Base-by-base conservation (phyloP, 768 basidiomycete genomes). In the Glaciozyma antarctica region DNA sequence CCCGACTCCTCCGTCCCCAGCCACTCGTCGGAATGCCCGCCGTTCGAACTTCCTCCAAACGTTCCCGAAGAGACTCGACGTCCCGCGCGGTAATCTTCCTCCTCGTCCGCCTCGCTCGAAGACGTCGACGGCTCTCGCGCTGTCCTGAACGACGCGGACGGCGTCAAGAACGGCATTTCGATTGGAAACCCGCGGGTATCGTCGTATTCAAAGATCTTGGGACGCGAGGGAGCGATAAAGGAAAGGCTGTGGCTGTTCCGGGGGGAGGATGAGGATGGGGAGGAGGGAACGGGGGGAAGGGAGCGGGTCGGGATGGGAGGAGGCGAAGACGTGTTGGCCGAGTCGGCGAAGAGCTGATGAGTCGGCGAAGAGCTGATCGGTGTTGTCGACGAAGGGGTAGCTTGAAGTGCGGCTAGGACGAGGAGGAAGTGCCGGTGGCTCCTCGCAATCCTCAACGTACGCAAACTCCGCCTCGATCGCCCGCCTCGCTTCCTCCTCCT, bases 401-500 rank as follows among this genome's bases (percentile, higher is more conserved):
- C n/a, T n/a, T 1, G 49, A 51, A 12, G 5, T 2, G 5, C 49
- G 21, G 9, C 10, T 51, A 10, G n/a, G 49, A 26, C 49, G 49
- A n/a, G 49, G 49, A n/a, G 49, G 49, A 8, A 51, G 49, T 15
- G 24, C 9, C 21, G 49, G 49, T n/a, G 49, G 49, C 22, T 49
- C 22, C 22, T 55, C 28, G 19, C 8, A 0, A 8, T 56, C 55
- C 22, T 32, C 55, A 12, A 41, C 38, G 38, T 41, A 41, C 45
- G 60, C 62, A 19, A 65, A 59, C 26, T 51, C 19, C 22, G 53
- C 56, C 44, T 65, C 64, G 13, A 55, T 2, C 47, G 47, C 41
- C 41, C 24, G 24, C 22, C 68, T 26, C 43, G 59, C 54, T 10
- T 52, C 10, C 21, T 69, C 68, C 45, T 69, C 68, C 34, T 65